Conservation (phyloP, 2,329 filamentous ascomycete genomes). For the Sclerotinia glacialis region DNA sequence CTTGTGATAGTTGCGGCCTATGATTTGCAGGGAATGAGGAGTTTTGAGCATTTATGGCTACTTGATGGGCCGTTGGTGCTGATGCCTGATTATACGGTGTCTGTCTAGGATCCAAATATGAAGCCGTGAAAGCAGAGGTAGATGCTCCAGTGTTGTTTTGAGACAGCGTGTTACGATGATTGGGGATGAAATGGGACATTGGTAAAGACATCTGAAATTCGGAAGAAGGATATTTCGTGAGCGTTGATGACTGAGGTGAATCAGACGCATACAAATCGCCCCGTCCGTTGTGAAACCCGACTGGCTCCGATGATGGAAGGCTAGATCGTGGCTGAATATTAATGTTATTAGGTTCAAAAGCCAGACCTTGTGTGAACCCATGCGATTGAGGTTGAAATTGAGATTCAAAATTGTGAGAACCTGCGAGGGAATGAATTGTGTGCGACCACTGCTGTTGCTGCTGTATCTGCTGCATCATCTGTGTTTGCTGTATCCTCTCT, state of each 20-base stretch:
- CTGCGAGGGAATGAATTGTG: too few species aligned
- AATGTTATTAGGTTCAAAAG: neutral
- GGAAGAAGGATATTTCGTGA: neutral
- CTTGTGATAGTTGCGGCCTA: neutral
- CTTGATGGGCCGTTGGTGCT: neutral
- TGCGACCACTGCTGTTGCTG: neutral
- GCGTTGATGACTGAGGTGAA: neutral
- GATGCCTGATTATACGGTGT: neutral
- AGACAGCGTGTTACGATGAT: neutral
- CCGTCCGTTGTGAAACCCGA: neutral
- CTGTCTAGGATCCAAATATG: neutral
- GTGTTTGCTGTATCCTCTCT: too few species aligned
- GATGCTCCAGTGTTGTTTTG: neutral
- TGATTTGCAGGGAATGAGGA: neutral
- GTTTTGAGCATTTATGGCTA: neutral
- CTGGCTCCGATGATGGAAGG: neutral
- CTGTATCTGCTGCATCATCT: neutral
- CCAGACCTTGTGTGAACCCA: neutral
- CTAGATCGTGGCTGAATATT: neutral
- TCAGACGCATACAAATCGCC: neutral
- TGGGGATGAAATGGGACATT: neutral
- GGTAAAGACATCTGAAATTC: neutral
- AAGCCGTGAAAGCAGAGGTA: neutral
- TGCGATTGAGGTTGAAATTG: neutral
- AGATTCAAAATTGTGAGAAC: neutral